Percentiles rank a stretch among this genome's conserved stretches.
These are phyloP conservation scores for Diaporthe caulivora DNA, from an alignment of 2,329 filamentous ascomycete species.

Conservation along the genomic window DNA sequence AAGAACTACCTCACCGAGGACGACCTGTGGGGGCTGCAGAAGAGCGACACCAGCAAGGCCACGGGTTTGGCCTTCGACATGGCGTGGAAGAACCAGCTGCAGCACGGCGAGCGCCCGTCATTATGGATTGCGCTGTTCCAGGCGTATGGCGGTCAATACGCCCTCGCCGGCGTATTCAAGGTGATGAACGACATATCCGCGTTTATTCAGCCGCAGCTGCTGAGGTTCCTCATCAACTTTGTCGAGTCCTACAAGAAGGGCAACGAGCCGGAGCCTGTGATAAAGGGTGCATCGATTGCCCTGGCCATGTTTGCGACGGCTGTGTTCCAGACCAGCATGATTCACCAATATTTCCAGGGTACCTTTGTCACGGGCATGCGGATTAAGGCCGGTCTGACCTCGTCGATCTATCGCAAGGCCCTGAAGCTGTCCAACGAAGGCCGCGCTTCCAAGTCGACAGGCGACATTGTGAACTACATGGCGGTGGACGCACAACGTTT, in stretches of 20 bases:
- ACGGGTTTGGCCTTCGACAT: constrained; percentile 79
- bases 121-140: constrained; percentile 88
- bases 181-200: constrained; percentile 86
- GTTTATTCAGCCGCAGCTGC: constrained; percentile 91
- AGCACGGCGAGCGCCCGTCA: constrained; percentile 76
- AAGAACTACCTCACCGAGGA: constrained; percentile 92
- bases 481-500: constrained; percentile 96
- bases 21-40: constrained; percentile 92
- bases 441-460: constrained; percentile 87
- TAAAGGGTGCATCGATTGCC: constrained; percentile 88
- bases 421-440: constrained; percentile 94
- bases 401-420: constrained; percentile 93
- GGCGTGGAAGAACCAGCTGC: constrained; percentile 83
- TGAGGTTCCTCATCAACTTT: constrained; percentile 86
- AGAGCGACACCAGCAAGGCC: constrained; percentile 80
- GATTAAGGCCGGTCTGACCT: constrained; percentile 90
- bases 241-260: constrained; percentile 79
- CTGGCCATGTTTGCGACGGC: constrained; percentile 93
- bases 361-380: constrained; percentile 97
- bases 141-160: constrained; percentile 88
- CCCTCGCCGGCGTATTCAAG: constrained; percentile 87
- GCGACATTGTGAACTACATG: constrained; percentile 99
- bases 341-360: constrained; percentile 98
- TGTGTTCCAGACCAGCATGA: constrained; percentile 85
- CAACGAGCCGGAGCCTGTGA: constrained; percentile 77